These are phyloP conservation scores for Ustilago crameri DNA, from an alignment of 1,284 basidiomycete genomes.

Conservation along the genomic window DNA sequence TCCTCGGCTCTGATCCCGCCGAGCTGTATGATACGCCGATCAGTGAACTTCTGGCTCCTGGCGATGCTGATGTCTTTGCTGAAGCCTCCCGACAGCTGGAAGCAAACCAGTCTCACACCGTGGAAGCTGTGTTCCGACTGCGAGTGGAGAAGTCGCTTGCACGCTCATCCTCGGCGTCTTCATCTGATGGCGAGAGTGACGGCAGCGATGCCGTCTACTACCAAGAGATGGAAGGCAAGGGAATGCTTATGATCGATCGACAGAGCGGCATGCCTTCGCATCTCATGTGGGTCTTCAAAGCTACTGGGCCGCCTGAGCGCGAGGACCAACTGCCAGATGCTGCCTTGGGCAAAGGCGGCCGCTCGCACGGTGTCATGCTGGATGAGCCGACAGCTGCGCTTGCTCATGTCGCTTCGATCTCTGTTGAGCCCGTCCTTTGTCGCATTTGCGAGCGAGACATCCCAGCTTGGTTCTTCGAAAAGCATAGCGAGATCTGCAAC, in stretches of 20 bases:
- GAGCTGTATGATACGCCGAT: slow-evolving; percentile 83
- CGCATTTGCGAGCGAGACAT: slow-evolving; percentile 97
- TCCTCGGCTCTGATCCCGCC: slow-evolving; percentile 85
- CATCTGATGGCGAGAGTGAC: slow-evolving; percentile 62
- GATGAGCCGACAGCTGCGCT: slow-evolving; percentile 39
- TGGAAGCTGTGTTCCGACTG: slow-evolving; percentile 89
- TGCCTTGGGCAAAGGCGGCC: slow-evolving; percentile 37
- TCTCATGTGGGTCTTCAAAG: slow-evolving; percentile 99
- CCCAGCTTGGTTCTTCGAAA: slow-evolving; percentile 99
- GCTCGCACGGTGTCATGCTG: slow-evolving; percentile 24
- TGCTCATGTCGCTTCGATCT: slow-evolving; percentile 56
- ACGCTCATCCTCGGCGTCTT: slow-evolving; percentile 69
- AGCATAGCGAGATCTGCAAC: slow-evolving; percentile 98
- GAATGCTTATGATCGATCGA: slow-evolving; percentile 96
- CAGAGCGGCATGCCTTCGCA: slow-evolving; percentile 87
- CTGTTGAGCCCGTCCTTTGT: slow-evolving; percentile 85
- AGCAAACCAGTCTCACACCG: slow-evolving; percentile 91
- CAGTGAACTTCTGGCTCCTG: slow-evolving; percentile 81
- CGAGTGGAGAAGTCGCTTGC: slow-evolving; percentile 71
- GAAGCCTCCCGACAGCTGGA: slow-evolving; percentile 86
- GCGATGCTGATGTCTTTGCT: slow-evolving; percentile 86
- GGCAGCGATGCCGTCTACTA: slow-evolving; percentile 72
- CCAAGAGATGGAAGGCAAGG: slow-evolving; percentile 94
- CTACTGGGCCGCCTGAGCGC: slow-evolving; percentile 71
- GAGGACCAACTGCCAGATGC: slow-evolving; percentile 51